Evolutionary conservation across 2,329 filamentous ascomycete species (phyloP).

Genomic region (Fonsecaea monophora): DNA sequence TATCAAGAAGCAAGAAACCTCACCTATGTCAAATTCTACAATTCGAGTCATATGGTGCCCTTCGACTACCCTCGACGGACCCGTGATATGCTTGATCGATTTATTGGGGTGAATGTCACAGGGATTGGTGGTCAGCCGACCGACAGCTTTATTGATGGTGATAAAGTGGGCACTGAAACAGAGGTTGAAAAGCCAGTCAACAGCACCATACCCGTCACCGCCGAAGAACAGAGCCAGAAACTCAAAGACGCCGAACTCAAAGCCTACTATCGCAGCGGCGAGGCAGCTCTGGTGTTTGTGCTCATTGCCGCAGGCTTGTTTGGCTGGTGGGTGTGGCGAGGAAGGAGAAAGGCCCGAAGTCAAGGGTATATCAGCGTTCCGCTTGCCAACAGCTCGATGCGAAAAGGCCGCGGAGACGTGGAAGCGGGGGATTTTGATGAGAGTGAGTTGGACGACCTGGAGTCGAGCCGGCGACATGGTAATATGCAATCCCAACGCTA

Average conservation of each 20-base stretch:
- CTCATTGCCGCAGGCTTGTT: slow-evolving; percentile 74
- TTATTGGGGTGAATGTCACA: slow-evolving; percentile 90
- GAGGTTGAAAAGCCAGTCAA: slow-evolving; percentile 77
- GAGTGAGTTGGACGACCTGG: slow-evolving; percentile 64
- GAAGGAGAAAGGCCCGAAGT: slow-evolving; percentile 55
- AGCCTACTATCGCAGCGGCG: slow-evolving; percentile 86
- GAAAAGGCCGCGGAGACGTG: slow-evolving; percentile 55
- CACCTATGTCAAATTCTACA: slow-evolving; percentile 94
- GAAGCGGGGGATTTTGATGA: slow-evolving; percentile 70
- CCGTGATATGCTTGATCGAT: slow-evolving; percentile 95
- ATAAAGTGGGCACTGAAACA: slow-evolving; percentile 74
- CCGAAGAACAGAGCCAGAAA: slow-evolving; percentile 72
- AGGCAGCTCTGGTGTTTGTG: slow-evolving; percentile 83
- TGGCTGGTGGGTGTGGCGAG: slow-evolving; percentile 72
- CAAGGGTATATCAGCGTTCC: slow-evolving; percentile 52
- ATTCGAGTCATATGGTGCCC: slow-evolving; percentile 97
- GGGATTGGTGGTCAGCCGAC: slow-evolving; percentile 81
- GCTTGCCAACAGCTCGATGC: slow-evolving; percentile 45
- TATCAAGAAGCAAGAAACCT: slow-evolving; percentile 95
- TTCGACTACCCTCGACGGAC: slow-evolving; percentile 87
- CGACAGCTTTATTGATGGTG: slow-evolving; percentile 82
- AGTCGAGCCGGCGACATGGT: slow-evolving; percentile 40
- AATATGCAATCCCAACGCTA: slow-evolving; percentile 50
- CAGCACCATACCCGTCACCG: slow-evolving; percentile 55
- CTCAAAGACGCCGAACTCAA: slow-evolving; percentile 86